Evolutionary conservation across 306 rosid species (phyloP), one percentile per base, ranked within the genome.

Genomic region (Parietaria judaica): DNA sequence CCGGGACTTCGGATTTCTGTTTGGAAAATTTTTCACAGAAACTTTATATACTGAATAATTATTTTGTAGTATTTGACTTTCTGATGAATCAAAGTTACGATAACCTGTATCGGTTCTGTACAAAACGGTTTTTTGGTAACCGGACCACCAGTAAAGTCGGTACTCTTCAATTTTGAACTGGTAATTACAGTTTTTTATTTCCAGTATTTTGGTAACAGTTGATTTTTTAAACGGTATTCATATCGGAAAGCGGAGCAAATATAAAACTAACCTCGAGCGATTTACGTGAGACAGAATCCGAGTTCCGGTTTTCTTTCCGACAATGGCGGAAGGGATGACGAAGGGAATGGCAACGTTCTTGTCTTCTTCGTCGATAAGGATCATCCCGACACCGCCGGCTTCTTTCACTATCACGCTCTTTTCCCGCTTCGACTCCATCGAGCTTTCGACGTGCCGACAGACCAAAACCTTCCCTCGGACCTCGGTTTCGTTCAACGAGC

Each of bases 371-470:
- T 84, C 90, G 45, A 81, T 76, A 57, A 87, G 88, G 71, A 87
- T 64, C 95, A 87, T 84, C 62, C 95, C 95, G 37, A 77, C 84
- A 66, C 77, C 95, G 51, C 95, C 95, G 4, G 88, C 90, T 23
- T 79, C 76, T 76, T 81, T 77, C 66, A 81, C 95, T 37, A 81
- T 66, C 54, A 43, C 68, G 55, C 95, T 84, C 74, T 87, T 84
- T 63, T 66, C 84, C 54, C 79, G 71, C 76, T 81, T 87, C 38
- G 95, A 87, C 41, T 78, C 95, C 0, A 70, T 54, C 51, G 90
- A 79, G 67, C 79, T 77, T 68, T 84, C 90, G 23, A 70, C 80
- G 16, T 81, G 84, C 68, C 74, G 80, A 73, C 90, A 87, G 67
- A 87, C 86, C 65, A 87, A 78, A 79, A 84, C 84, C 77, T 87